Base-by-base conservation (phyloP, 805 yeast genomes). In the Starmerella tilneyi region DNA sequence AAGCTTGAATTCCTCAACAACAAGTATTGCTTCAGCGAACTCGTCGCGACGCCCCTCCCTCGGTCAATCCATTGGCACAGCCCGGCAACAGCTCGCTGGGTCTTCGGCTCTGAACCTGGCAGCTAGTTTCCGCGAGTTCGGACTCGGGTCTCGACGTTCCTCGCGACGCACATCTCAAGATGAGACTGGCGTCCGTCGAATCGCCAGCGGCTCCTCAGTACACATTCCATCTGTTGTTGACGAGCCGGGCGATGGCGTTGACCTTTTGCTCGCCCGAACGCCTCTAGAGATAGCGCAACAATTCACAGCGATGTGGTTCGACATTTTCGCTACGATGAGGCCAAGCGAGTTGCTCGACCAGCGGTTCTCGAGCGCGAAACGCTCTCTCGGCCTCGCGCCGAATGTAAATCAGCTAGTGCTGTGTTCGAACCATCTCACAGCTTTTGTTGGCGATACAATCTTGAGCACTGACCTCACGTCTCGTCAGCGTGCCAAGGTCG, bases 391-490 rank as follows among this genome's bases (percentile, higher is more conserved):
- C 6, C 53, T 54, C 12, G 56, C 66, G 5, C 66, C 63, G 6
- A 49, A 62, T 43, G 61, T 64, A 3, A 58, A 48, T 2, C 52
- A 55, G 39, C 53, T 63, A 44, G 54, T 63, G 0, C 41, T 46
- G 22, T 46, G 52, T 38, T 49, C 65, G 17, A 64, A 64, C 55
- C 62, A 62, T 40, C 45, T 64, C 29, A 51, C 62, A 13, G 60
- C 67, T 9, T 61, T 62, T 51, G 65, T 64, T 7, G 63, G 65
- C 11, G 64, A 62, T 38, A 56, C 64, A 4, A 56, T 64, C 39
- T 45, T 64, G 27, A 55, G 51, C 17, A 59, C 57, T 16, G 50
- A 46, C n/a, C 39, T 60, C 40, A 47, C 49, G 19, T 43, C 51
- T 32, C 61, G 62, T 46, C 53, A 52, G 26, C 58, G 68, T 24